These are phyloP conservation scores for Populus ilicifolia DNA, from an alignment of 345 rosid genomes.

Conservation along the genomic window DNA sequence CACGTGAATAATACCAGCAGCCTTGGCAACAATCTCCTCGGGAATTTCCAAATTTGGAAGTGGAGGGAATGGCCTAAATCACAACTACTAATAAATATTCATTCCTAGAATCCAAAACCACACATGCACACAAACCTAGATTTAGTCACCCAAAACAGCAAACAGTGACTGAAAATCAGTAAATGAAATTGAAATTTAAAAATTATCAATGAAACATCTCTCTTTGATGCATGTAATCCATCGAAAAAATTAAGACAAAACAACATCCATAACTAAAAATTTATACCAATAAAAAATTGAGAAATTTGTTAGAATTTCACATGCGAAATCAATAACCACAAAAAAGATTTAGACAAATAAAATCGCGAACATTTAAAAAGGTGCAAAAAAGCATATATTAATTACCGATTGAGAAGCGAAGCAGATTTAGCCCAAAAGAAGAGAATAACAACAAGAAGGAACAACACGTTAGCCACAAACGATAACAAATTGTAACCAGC, in stretches of 20 bases:
- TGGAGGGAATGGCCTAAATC: conserved; percentile 83
- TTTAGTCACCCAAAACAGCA: not conserved
- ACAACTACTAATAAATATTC: not conserved
- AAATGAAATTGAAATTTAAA: no score
- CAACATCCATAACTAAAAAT: not conserved
- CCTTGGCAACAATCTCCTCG: conserved; percentile 51
- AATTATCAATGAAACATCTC: not conserved
- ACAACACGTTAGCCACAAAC: conserved; percentile 65
- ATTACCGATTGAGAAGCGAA: conserved; percentile 78
- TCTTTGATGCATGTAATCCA: not conserved
- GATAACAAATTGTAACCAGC: conserved; percentile 75
- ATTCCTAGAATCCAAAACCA: not conserved
- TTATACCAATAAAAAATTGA: no score
- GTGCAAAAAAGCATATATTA: not conserved
- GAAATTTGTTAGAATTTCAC: no score
- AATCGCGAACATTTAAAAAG: not conserved
- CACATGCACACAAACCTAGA: not conserved
- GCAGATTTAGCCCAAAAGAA: conserved; percentile 99
- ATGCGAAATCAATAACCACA: no score
- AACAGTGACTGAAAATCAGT: not conserved
- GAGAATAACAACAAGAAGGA: conserved; percentile 69
- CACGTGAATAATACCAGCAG: conserved; percentile 46
- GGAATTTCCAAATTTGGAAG: conserved; percentile 83
- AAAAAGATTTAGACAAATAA: no score
- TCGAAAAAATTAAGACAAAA: no score